Evolutionary conservation across 1,139 yeast genomes (phyloP).

Genomic region (Pichia sp.): DNA sequence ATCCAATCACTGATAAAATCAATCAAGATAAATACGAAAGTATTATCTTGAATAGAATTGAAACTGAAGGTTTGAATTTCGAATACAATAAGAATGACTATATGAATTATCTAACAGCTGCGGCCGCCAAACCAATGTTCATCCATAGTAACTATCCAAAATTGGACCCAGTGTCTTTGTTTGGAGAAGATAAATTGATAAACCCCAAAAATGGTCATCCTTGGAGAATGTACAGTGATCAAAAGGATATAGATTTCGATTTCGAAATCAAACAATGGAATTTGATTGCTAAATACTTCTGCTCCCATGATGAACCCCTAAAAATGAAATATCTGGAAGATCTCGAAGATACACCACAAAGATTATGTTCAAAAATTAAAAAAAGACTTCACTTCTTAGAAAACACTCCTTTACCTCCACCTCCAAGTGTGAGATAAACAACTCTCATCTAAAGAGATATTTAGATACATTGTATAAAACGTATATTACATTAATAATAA

Average conservation of each 20-base stretch:
- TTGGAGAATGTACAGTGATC: conserved; percentile 45
- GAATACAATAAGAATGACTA: conserved; percentile 21
- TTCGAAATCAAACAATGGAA: conserved; percentile 46
- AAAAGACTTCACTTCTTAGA: conserved; percentile 25
- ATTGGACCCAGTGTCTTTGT: conserved; percentile 38
- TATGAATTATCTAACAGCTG: conserved; percentile 30
- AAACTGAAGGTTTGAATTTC: conserved; percentile 10
- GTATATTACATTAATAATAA: too few relatives aligned
- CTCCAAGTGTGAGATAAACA: too few relatives aligned
- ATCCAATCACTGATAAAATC: conserved; percentile 47
- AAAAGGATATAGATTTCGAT: conserved; percentile 49
- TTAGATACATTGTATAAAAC: background rate
- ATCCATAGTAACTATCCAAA: conserved; percentile 43
- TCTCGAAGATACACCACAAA: conserved; percentile 21
- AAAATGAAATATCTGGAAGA: conserved; percentile 28
- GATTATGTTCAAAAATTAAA: conserved; percentile 27
- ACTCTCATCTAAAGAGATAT: too few relatives aligned
- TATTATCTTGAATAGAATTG: conserved; percentile 11
- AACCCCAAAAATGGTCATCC: conserved; percentile 39
- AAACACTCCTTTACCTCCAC: background rate
- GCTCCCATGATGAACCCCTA: conserved; percentile 24
- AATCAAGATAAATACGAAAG: conserved; percentile 34
- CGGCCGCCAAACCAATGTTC: conserved; percentile 36
- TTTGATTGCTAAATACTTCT: conserved; percentile 35
- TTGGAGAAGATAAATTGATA: conserved; percentile 33